These are phyloP conservation scores for Lipomyces sp. DNA, from an alignment of 805 yeast genomes.

Conservation along the genomic window DNA sequence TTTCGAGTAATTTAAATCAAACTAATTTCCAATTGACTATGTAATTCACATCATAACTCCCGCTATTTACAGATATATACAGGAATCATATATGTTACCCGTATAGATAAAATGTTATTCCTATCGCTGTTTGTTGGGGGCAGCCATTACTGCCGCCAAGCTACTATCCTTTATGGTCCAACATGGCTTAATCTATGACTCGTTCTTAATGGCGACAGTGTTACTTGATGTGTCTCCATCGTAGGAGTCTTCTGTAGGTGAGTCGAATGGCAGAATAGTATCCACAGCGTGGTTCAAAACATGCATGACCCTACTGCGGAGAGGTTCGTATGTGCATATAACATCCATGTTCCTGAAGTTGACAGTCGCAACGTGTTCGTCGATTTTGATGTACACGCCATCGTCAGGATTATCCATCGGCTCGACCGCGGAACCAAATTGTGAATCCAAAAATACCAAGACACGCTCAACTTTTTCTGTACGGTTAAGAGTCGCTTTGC, in stretches of 20 bases:
- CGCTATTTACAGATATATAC: background rate
- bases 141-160: no score
- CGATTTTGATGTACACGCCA: constrained; percentile 70
- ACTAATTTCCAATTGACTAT: background rate
- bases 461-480: constrained; percentile 53
- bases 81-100: no score
- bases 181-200: background rate
- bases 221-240: background rate
- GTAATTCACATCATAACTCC: background rate
- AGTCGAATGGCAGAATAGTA: constrained; percentile 70
- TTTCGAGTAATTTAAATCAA: background rate
- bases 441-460: constrained; percentile 69
- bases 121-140: no score
- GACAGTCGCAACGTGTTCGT: constrained; percentile 72
- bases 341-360: constrained; percentile 69
- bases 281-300: constrained; percentile 77
- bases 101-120: no score
- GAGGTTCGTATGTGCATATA: constrained; percentile 71
- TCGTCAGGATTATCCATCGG: constrained; percentile 36
- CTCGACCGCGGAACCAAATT: constrained; percentile 77
- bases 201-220: background rate
- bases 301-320: constrained; percentile 81
- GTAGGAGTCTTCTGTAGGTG: background rate
- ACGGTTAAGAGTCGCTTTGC: constrained; percentile 41
- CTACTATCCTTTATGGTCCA: no score